Conservation (phyloP, 495 filamentous ascomycete genomes). For the Neurospora terricola region DNA sequence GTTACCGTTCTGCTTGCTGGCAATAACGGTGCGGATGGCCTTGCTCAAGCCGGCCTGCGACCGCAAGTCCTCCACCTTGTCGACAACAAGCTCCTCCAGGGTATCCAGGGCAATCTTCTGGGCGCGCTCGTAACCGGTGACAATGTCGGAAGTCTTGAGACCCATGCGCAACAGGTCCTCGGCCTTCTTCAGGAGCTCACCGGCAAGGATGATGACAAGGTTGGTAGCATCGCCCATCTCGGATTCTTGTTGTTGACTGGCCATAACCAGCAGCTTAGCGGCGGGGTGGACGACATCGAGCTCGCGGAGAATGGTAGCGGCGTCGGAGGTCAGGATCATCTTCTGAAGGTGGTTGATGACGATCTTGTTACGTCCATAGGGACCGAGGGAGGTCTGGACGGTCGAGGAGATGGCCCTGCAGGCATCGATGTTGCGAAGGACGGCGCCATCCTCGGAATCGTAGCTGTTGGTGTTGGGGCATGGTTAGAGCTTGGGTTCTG, state of each 20-base stretch:
- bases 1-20: constrained; percentile 89
- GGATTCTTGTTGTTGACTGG: constrained; percentile 94
- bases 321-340: constrained; percentile 98
- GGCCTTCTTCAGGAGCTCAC: constrained; percentile 93
- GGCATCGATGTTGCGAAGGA: constrained; percentile 97
- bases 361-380: constrained; percentile 98
- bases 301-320: constrained; percentile 92
- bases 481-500: constrained; percentile 11
- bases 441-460: constrained; percentile 96
- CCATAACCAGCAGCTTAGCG: constrained; percentile 98
- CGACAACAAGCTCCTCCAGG: constrained; percentile 82
- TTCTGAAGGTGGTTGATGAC: constrained; percentile 99
- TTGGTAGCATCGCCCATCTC: constrained; percentile 99
- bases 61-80: constrained; percentile 77
- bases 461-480: constrained; percentile 48
- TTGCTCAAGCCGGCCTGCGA: constrained; percentile 78
- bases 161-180: constrained; percentile 94
- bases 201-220: constrained; percentile 90
- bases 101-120: constrained; percentile 74
- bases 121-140: constrained; percentile 89
- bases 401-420: constrained; percentile 92
- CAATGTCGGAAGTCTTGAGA: constrained; percentile 92
- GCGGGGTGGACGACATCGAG: constrained; percentile 98
- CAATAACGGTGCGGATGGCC: constrained; percentile 89
- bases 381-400: constrained; percentile 92